Base-by-base conservation (phyloP, 2,329 filamentous ascomycete species). In the Venturia oleaginea region DNA sequence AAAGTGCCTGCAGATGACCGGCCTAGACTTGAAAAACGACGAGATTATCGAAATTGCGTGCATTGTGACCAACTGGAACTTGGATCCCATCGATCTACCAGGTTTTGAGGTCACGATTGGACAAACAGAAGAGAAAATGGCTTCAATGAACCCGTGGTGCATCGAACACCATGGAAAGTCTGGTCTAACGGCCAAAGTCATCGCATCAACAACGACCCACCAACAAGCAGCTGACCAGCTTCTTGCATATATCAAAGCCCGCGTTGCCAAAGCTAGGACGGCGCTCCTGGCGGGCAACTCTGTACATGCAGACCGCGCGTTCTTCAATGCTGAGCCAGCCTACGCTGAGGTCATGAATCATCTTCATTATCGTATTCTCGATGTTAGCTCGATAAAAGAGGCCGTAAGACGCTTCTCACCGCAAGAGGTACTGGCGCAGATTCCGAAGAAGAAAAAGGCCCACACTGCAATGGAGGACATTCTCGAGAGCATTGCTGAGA, bases 381-480 rank as follows among this genome's bases (percentile, higher is more conserved):
- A 99, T 74, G 91, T 97, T 64, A 97, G 92, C 75, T 84, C 86
- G 59, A 84, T 97, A 72, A 97, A 97, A 78, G 94, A 99, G 79
- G 92, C 91, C 27, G 89, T 87, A 22, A 84, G 86, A 68, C 83
- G 93, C 57, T 99, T 94, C 93, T 87, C 86, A 54, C 81, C 82
- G 1, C 74, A 79, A n/a, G 80, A 84, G 8, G 74, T 90, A 10
- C 72, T 89, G 67, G 78, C 79, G 64, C 79, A 80, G 55, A 86
- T 84, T 34, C 92, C 93, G 15, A 76, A 72, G 67, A 97, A 97
- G 80, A 84, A 83, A 72, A 83, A 72, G 85, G 84, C 43, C 78
- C 86, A 62, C 94, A 99, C 78, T 85, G 94, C 94, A 0, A 86
- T 84, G 70, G 86, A 91, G 64, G 94, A 99, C 75, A 96, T 99